Conservation (phyloP, 2,329 filamentous ascomycete genomes). For the Colletotrichum tabaci region DNA sequence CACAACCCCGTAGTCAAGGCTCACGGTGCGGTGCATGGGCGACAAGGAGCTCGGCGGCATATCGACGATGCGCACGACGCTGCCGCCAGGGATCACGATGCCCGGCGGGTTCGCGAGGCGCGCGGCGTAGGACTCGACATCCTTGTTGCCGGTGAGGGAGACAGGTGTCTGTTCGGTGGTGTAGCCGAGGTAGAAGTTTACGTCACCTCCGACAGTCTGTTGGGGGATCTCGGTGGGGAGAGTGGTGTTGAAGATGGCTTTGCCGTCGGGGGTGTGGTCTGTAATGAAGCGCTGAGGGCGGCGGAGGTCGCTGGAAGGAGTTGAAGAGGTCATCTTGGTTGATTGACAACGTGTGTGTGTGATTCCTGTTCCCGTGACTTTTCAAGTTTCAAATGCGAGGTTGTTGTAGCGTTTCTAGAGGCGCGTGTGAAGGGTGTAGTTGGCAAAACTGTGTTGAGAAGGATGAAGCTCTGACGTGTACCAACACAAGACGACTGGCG, state of each 20-base stretch:
- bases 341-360: background rate
- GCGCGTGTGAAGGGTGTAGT: background rate
- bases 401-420: background rate
- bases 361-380: too few relatives aligned
- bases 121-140: conserved; percentile 45
- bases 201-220: conserved; percentile 42
- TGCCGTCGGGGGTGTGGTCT: conserved; percentile 52
- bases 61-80: conserved; percentile 64
- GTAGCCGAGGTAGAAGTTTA: conserved; percentile 47
- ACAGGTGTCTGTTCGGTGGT: conserved; percentile 47
- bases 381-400: too few relatives aligned
- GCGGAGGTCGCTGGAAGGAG: conserved; percentile 27
- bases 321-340: conserved; percentile 20
- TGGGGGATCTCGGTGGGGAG: conserved; percentile 45
- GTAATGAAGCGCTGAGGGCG: conserved; percentile 50
- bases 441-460: background rate
- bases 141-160: conserved; percentile 42
- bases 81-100: conserved; percentile 54
- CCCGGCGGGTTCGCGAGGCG: conserved; percentile 47
- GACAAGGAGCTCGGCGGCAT: conserved; percentile 56
- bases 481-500: background rate
- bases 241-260: conserved; percentile 52
- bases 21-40: conserved; percentile 67
- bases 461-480: background rate
- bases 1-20: conserved; percentile 69